Conservation (phyloP, 2,329 filamentous ascomycete genomes). For the Pyrenophora tritici-repentis region DNA sequence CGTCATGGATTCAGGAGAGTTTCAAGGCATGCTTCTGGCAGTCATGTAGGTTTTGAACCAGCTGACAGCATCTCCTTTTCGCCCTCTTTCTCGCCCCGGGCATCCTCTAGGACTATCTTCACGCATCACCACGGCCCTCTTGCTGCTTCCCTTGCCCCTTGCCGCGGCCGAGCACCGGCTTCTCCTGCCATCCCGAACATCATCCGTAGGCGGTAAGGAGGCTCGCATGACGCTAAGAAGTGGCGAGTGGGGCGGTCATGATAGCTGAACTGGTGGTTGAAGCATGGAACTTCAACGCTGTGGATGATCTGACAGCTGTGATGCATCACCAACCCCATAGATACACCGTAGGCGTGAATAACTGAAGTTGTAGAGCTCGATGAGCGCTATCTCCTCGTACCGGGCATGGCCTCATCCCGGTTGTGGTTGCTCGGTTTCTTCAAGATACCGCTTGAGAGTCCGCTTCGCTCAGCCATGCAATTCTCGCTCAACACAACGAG, state of each 20-base stretch:
- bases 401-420: conserved; percentile 1
- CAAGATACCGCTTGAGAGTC: conserved; percentile 1
- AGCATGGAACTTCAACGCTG: conserved; percentile 20
- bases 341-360: neutral
- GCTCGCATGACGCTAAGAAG: conserved; percentile 9
- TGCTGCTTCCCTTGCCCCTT: neutral
- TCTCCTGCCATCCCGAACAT: neutral
- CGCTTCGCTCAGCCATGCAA: conserved; percentile 3
- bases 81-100: neutral
- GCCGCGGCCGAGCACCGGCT: neutral
- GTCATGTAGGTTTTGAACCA: neutral
- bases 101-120: neutral
- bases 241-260: conserved; percentile 11
- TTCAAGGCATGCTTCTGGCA: neutral
- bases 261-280: conserved; percentile 14
- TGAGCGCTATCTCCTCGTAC: conserved; percentile 23
- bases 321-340: conserved; percentile 21
- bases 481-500: conserved; percentile 3
- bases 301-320: conserved; percentile 17
- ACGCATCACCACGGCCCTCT: neutral
- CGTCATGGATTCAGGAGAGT: neutral
- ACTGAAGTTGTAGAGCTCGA: conserved; percentile 27
- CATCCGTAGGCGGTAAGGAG: conserved; percentile 14
- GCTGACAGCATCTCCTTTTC: neutral
- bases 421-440: conserved; percentile 7